phyloP scores from a whole-genome alignment of 139 green algal genomes.

The Desmodesmus armatus region DNA sequence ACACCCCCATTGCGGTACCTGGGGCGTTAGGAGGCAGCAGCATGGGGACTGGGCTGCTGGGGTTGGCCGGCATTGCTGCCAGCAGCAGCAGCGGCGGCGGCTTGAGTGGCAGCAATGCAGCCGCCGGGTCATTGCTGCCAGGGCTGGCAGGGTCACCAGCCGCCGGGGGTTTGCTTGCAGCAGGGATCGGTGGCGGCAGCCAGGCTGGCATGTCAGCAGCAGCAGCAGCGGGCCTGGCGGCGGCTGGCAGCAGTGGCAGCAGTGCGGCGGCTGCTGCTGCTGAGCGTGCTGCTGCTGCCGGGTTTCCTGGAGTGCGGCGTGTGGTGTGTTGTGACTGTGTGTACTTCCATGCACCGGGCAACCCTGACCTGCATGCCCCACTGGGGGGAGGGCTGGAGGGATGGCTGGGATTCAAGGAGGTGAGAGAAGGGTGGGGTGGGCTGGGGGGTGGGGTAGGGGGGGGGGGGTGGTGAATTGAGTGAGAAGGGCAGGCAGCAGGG shows the following conservation, averaged over 20 bases:
- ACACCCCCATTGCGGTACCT: too few relatives aligned
- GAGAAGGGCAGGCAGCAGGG: conserved; percentile 32
- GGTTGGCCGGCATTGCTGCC: not conserved
- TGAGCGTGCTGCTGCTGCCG: too few relatives aligned
- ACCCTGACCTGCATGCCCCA: conserved; percentile 20
- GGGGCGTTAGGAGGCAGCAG: too few relatives aligned
- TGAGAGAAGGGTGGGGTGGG: too few relatives aligned
- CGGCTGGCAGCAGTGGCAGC: conserved; percentile 14
- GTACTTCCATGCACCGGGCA: conserved; percentile 32
- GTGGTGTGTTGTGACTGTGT: not conserved
- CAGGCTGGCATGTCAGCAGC: not conserved
- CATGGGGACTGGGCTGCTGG: conserved; percentile 13
- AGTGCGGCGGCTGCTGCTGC: not conserved
- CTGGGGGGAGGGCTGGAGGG: conserved; percentile 54
- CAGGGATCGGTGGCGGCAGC: not conserved
- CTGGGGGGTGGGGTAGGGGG: too few relatives aligned
- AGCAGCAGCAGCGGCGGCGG: not conserved
- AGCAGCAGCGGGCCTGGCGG: not conserved
- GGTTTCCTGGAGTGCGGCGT: not conserved
- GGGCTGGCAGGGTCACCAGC: not conserved
- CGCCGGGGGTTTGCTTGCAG: not conserved
- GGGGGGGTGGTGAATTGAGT: too few relatives aligned
- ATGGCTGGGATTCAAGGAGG: conserved; percentile 72
- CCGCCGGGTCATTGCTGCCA: not conserved
- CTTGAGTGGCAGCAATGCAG: too few relatives aligned